These are phyloP conservation scores for Ormosia semicastrata DNA, from an alignment of 306 rosid genomes.

Conservation along the genomic window DNA sequence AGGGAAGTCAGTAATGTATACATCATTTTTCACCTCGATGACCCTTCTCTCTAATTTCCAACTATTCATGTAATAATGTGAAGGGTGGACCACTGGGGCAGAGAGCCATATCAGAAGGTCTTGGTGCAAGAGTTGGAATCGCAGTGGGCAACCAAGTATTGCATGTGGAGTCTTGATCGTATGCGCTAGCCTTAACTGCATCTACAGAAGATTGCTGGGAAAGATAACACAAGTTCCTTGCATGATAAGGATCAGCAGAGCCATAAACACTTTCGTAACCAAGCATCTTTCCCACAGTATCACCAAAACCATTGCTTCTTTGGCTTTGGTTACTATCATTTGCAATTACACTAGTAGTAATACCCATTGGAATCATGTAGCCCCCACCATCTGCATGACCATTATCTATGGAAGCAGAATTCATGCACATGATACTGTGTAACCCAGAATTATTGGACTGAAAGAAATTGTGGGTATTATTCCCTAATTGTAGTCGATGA, in stretches of 20 bases:
- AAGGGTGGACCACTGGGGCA: slow-evolving; percentile 60
- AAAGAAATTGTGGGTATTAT: slow-evolving; percentile 59
- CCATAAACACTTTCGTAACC: slow-evolving; percentile 52
- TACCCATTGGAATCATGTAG: slow-evolving; percentile 48
- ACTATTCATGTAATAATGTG: slow-evolving; percentile 68
- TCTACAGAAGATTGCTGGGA: slow-evolving; percentile 35
- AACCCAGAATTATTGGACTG: slow-evolving; percentile 35
- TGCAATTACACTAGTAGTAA: slow-evolving; percentile 1
- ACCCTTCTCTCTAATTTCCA: not conserved
- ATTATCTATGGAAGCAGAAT: slow-evolving; percentile 49
- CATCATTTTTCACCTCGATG: slow-evolving; percentile 12
- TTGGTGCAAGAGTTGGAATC: slow-evolving; percentile 59
- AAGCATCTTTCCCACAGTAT: slow-evolving; percentile 27
- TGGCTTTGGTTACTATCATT: slow-evolving; percentile 29
- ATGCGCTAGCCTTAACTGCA: slow-evolving; percentile 24
- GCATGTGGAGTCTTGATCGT: slow-evolving; percentile 42
- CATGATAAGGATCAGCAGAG: slow-evolving; percentile 38
- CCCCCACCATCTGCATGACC: slow-evolving; percentile 32
- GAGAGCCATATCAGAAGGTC: slow-evolving; percentile 40
- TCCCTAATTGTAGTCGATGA: slow-evolving; percentile 50
- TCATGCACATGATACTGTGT: slow-evolving; percentile 47
- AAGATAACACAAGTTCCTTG: slow-evolving; percentile 57
- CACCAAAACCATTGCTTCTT: slow-evolving; percentile 35
- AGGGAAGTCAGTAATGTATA: slow-evolving; percentile 31
- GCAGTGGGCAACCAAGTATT: slow-evolving; percentile 73